Conservation (phyloP, 805 yeast species). For the Phaffomyces thermotolerans region DNA sequence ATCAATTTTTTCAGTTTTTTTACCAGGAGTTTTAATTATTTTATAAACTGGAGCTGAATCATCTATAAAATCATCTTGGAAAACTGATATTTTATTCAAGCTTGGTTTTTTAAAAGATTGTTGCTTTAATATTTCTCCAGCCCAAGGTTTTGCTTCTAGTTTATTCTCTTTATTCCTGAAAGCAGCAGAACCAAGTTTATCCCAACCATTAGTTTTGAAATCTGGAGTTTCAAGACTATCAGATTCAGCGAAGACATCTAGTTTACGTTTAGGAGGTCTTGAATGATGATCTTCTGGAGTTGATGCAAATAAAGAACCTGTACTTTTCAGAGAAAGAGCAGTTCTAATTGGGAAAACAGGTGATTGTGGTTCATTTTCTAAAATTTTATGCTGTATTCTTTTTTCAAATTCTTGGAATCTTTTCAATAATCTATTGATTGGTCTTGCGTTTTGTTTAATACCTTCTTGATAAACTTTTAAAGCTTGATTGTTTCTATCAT, state of each 20-base stretch:
- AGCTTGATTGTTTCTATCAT: slow-evolving; percentile 46
- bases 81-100: slow-evolving; percentile 28
- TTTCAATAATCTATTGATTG: slow-evolving; percentile 39
- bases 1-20: slow-evolving; percentile 50
- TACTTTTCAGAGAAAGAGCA: slow-evolving; percentile 33
- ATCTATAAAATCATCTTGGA: slow-evolving; percentile 29
- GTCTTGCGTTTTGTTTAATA: slow-evolving; percentile 55
- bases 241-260: slow-evolving; percentile 16
- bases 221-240: slow-evolving; percentile 9
- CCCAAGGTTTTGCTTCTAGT: slow-evolving; percentile 49
- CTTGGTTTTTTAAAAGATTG: slow-evolving; percentile 11
- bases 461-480: slow-evolving; percentile 53
- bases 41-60: slow-evolving; percentile 36
- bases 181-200: slow-evolving; percentile 40
- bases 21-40: slow-evolving; percentile 47
- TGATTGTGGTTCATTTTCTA: slow-evolving; percentile 26
- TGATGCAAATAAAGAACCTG: slow-evolving; percentile 21
- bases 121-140: slow-evolving; percentile 52
- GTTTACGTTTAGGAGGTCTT: slow-evolving; percentile 11
- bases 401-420: slow-evolving; percentile 38
- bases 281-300: slow-evolving; percentile 8
- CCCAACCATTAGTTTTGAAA: slow-evolving; percentile 31
- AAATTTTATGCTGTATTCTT: slow-evolving; percentile 27
- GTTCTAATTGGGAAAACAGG: slow-evolving; percentile 29
- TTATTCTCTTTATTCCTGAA: slow-evolving; percentile 59